Conservation (phyloP, 139 green algal species). For the Chlamydomonas schloesseri region DNA sequence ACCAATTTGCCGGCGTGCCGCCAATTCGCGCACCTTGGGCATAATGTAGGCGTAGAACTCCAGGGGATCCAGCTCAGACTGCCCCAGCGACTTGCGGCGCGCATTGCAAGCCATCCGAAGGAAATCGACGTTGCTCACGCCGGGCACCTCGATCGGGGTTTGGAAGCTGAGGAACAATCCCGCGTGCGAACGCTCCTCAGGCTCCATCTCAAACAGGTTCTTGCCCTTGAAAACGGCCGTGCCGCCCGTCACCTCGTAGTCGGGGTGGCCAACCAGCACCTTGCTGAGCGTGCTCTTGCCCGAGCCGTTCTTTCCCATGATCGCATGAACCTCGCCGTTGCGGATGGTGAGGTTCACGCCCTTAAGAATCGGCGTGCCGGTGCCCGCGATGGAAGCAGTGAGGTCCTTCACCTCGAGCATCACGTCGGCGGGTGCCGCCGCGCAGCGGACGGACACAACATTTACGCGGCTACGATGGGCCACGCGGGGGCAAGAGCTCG, state of each 20-base stretch:
- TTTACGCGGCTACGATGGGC: neutral
- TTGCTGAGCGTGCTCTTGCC: conserved; percentile 98
- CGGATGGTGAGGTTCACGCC: conserved; percentile 93
- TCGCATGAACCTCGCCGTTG: conserved; percentile 89
- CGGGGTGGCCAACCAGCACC: conserved; percentile 96
- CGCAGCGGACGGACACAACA: neutral
- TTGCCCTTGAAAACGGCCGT: conserved; percentile 92
- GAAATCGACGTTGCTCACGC: conserved; percentile 98
- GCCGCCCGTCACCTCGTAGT: conserved; percentile 96
- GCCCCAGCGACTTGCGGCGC: conserved; percentile 77
- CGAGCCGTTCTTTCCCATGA: conserved; percentile 99
- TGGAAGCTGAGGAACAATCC: conserved; percentile 98
- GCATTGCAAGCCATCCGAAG: conserved; percentile 95
- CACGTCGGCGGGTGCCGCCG: conserved; percentile 7
- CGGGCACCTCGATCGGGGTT: conserved; percentile 95
- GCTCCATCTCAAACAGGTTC: conserved; percentile 93
- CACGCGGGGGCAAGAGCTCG: conserved; percentile 9
- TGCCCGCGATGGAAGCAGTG: conserved; percentile 80
- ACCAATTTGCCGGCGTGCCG: neutral
- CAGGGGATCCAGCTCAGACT: conserved; percentile 95
- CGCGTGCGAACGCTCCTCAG: conserved; percentile 90
- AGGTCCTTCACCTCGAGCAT: conserved; percentile 88
- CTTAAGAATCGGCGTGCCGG: conserved; percentile 91
- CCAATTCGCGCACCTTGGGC: conserved; percentile 79
- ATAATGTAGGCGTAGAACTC: conserved; percentile 98